Percentiles rank a stretch among this genome's conserved stretches.
phyloP scores from a whole-genome alignment of 495 filamentous ascomycete species.

The Daldinia loculata region DNA sequence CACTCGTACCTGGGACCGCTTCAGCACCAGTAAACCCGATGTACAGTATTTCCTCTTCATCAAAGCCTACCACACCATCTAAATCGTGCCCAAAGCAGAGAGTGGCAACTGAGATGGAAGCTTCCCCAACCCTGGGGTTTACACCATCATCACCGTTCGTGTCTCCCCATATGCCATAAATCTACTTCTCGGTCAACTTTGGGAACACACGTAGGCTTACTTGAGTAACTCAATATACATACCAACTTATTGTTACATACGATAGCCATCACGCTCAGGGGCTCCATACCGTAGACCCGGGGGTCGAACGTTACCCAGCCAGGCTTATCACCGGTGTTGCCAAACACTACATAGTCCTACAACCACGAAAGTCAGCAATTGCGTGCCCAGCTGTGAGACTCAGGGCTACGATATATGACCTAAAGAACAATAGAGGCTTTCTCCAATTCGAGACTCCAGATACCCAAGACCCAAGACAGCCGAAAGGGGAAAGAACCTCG shows the following conservation, averaged over 20 bases:
- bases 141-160: conserved; percentile 60
- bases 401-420: not conserved
- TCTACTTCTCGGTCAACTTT: conserved; percentile 31
- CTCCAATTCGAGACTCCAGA: not conserved
- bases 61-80: conserved; percentile 58
- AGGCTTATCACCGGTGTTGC: not conserved
- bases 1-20: conserved; percentile 56
- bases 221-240: not conserved
- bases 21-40: conserved; percentile 59
- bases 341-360: not conserved
- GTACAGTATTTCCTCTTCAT: conserved; percentile 57
- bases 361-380: not conserved
- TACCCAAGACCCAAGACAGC: not conserved
- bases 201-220: not conserved
- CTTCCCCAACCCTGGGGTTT: conserved; percentile 60
- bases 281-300: not conserved
- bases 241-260: not conserved
- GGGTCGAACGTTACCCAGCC: not conserved
- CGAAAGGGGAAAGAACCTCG: conserved; percentile 45
- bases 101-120: conserved; percentile 61
- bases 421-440: not conserved
- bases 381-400: not conserved
- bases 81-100: conserved; percentile 59
- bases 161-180: conserved; percentile 72
- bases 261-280: not conserved